Evolutionary conservation across 352 stramenopile species (phyloP), one percentile per base, ranked within the genome.

Genomic region (Phytophthora pluvialis): DNA sequence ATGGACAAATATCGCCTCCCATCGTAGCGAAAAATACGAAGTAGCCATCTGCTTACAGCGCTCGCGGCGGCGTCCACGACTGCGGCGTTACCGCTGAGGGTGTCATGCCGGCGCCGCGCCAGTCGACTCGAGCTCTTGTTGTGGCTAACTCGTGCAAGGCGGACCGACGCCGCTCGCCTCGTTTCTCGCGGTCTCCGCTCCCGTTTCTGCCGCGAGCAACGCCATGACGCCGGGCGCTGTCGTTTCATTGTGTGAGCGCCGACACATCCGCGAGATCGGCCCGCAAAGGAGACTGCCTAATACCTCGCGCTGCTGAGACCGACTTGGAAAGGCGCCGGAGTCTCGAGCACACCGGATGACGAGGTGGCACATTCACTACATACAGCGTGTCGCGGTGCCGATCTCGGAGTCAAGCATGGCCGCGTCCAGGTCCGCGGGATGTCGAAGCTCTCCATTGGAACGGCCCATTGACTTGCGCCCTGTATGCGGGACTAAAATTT

Each of bases 221-320:
- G 36, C 16, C 39, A 31, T 60, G 44, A 45, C 56, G 32, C 25
- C 16, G 32, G 11, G 6, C 31, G 15, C 40, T 36, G 44, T 72
- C 64, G 64, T 72, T 61, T 57, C 58, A 68, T 72, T 72, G 64
- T 68, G 58, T 42, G 38, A 7, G 10, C 55, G 25, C 13, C 48
- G 16, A 53, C 64, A 67, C 57, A 72, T 72, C 56, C 45, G 58
- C 44, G 50, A 64, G 58, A 68, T 67, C 28, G 49, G 35, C 5
- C 31, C 18, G 63, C 39, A 71, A 67, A 71, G 55, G 63, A 54
- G 55, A 48, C 54, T 56, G 47, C 45, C 31, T 35, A 35, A 35
- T 35, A 3, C 49, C 32, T 54, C 26, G 54, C 11, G 25, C n/a
- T 53, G 49, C 52, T 55, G 56, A 60, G 51, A 63, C 36, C 58